A percentile compares a stretch with the other conserved stretches of the same genome.
phyloP scores from a whole-genome alignment of 2,329 filamentous ascomycete species.

The Xylaria sp. region DNA sequence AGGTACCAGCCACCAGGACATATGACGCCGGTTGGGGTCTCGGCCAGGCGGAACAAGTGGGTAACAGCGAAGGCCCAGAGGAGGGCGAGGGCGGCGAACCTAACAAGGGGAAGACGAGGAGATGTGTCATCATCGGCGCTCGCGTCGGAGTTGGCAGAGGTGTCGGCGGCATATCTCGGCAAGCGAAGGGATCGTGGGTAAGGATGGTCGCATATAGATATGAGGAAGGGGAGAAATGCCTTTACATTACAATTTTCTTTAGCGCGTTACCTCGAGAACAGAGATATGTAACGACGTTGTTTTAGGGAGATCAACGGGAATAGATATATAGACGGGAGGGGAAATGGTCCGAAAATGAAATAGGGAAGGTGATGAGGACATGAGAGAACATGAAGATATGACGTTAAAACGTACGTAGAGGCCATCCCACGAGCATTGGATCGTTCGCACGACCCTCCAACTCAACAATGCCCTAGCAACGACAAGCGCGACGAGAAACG shows the following conservation, averaged over 20 bases:
- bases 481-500: slow-evolving; percentile 42
- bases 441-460: slow-evolving; percentile 50
- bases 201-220: slow-evolving; percentile 43
- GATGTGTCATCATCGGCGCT: slow-evolving; percentile 24
- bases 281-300: background rate
- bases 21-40: slow-evolving; percentile 47
- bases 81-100: slow-evolving; percentile 45
- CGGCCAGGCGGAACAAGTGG: slow-evolving; percentile 44
- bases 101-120: slow-evolving; percentile 28
- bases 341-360: background rate
- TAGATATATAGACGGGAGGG: background rate
- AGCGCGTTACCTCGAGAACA: background rate
- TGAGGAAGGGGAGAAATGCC: slow-evolving; percentile 50
- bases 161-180: slow-evolving; percentile 41
- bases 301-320: background rate
- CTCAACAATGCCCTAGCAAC: slow-evolving; percentile 47
- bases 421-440: slow-evolving; percentile 52
- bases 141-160: background rate
- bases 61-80: slow-evolving; percentile 51
- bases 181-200: slow-evolving; percentile 41
- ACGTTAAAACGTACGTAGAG: slow-evolving; percentile 47
- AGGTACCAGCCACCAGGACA: slow-evolving; percentile 46
- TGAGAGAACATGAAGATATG: background rate
- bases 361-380: background rate
- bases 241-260: slow-evolving; percentile 25